These are phyloP conservation scores for Allium fistulosum DNA, from an alignment of 106 monocot species.

Conservation along the genomic window DNA sequence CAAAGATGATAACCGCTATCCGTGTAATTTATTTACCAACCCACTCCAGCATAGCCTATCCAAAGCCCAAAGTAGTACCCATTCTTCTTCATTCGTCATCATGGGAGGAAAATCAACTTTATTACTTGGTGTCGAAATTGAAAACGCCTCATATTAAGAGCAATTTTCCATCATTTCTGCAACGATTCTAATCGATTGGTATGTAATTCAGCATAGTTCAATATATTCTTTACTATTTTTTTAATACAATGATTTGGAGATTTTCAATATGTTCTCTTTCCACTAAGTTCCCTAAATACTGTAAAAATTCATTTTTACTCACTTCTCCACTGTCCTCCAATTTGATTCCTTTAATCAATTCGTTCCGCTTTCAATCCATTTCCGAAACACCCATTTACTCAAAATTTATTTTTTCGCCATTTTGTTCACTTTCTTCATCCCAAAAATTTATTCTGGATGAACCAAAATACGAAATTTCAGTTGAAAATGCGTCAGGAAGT, in stretches of 20 bases:
- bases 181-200: background rate
- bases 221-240: background rate
- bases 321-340: conserved; percentile 1
- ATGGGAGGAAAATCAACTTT: no score
- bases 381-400: background rate
- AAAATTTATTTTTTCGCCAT: conserved; percentile 1
- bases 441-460: conserved; percentile 1
- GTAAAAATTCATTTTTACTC: background rate
- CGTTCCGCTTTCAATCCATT: background rate
- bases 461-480: background rate
- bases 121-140: no score
- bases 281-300: background rate
- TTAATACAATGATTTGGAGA: no score
- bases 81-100: no score
- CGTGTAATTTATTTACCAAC: no score
- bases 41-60: no score
- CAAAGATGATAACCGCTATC: no score
- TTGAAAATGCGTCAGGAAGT: background rate
- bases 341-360: background rate
- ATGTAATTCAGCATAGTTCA: background rate
- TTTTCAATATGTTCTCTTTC: no score
- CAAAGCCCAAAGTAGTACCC: no score
- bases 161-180: no score
- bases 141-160: no score
- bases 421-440: background rate